Conservation (phyloP, 257 asterid species). For the Rhazya stricta region DNA sequence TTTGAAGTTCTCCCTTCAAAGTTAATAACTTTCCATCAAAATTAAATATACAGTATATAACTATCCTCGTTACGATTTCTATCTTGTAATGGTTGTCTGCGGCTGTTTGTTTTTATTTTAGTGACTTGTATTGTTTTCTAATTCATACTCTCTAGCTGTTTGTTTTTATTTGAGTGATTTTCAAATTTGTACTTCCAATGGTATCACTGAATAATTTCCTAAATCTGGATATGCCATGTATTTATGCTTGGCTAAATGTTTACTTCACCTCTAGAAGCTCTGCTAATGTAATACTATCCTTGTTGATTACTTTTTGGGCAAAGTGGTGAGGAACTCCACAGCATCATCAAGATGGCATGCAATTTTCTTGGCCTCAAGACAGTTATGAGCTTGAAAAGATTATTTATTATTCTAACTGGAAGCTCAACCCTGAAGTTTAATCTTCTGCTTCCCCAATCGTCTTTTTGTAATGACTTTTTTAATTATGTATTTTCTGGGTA, state of each 20-base stretch:
- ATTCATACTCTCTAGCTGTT: not conserved
- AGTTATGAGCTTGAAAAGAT: no score
- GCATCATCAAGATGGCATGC: not conserved
- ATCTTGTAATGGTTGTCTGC: not conserved
- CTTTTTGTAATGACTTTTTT: not conserved
- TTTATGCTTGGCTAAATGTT: not conserved
- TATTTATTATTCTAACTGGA: not conserved
- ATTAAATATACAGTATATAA: not conserved
- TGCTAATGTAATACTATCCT: not conserved
- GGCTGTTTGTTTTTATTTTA: no score
- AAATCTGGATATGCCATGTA: not conserved
- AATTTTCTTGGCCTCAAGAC: no score
- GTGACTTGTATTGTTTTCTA: not conserved
- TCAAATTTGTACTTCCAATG: not conserved
- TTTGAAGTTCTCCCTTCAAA: no score
- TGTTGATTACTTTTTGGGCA: not conserved
- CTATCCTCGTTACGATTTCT: not conserved
- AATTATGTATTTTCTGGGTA: not conserved
- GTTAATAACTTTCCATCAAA: not conserved
- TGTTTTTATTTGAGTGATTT: not conserved
- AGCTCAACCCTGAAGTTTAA: not conserved
- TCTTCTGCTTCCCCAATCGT: not conserved
- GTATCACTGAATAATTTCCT: not conserved
- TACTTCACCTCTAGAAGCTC: not conserved
- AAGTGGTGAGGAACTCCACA: not conserved